Percentiles rank a stretch among this genome's conserved stretches.
phyloP scores from a whole-genome alignment of 768 basidiomycete genomes.

The Chalciporus chontae region DNA sequence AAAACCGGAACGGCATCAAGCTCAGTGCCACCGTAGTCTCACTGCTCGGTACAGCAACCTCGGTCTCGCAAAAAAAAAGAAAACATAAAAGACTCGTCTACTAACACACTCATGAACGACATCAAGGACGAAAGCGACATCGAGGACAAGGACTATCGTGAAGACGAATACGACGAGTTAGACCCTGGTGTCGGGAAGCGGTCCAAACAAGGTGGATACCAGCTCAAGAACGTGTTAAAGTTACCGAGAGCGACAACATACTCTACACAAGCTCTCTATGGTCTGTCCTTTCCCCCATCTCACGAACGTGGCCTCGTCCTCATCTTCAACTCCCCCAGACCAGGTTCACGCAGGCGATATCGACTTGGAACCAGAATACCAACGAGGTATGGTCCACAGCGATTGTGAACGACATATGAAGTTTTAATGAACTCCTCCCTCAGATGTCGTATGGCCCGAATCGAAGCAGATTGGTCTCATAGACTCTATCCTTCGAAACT shows the following conservation, averaged over 20 bases:
- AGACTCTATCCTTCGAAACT: slow-evolving; percentile 76
- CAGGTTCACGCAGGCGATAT: slow-evolving; percentile 64
- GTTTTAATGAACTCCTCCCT: neutral
- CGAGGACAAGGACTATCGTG: slow-evolving; percentile 13
- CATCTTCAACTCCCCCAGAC: slow-evolving; percentile 36
- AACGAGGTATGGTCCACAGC: slow-evolving; percentile 51
- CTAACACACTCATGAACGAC: neutral
- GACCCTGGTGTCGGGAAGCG: slow-evolving; percentile 1
- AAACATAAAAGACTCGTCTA: neutral
- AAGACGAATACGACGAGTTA: slow-evolving; percentile 16
- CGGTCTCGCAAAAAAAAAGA: neutral
- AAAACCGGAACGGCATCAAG: no score
- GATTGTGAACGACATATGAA: no score
- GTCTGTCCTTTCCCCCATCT: slow-evolving; percentile 25
- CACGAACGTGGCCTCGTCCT: neutral
- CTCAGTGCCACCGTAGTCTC: no score
- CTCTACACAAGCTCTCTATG: slow-evolving; percentile 57
- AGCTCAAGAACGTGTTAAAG: slow-evolving; percentile 45
- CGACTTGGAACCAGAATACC: slow-evolving; percentile 73
- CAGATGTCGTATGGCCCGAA: slow-evolving; percentile 80
- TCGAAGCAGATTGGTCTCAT: slow-evolving; percentile 71
- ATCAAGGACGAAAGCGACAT: slow-evolving; percentile 19
- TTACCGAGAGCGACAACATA: slow-evolving; percentile 60
- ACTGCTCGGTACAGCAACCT: slow-evolving; percentile 13
- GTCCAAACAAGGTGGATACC: slow-evolving; percentile 19